Evolutionary conservation across 495 filamentous ascomycete genomes (phyloP), one percentile per base, ranked within the genome.

Genomic region (Penicillium angulare): DNA sequence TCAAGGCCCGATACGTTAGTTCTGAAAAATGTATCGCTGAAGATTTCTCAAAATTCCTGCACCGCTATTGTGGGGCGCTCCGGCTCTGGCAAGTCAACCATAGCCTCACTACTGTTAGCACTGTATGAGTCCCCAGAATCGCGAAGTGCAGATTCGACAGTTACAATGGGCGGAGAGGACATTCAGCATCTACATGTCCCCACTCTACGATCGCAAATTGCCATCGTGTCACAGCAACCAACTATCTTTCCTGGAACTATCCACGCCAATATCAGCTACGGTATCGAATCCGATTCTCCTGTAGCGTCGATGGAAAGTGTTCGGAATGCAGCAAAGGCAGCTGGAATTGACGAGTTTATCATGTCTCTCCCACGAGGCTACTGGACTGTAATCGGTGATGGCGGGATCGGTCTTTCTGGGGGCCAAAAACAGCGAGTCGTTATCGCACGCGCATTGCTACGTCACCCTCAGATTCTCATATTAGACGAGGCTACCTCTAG

Each of bases 401-500:
- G 90, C 10, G 90, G 89, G 0, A 71, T 81, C 16, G 76, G 79
- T 0, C 63, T 98, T 1, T 89, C 86, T 0, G 92, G 90, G 2
- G 93, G 93, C 0, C 93, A 98, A 57, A 83, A 84, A 2, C 92
- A 96, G 59, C 78, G 90, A 0, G 53, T 97, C 5, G 82, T 85
- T 4, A 91, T 97, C 47, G 90, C 92, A 2, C 72, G 93, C 1
- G 92, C 92, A 3, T 67, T 97, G 1, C 73, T 87, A 3, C 73
- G 89, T 0, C 67, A 76, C 16, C 90, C 90, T 0, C 74, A 76
- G 33, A 65, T 96, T 6, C 62, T 97, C 16, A 79, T 98, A 0
- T 65, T 97, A 10, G 93, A 98, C 52, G 93, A 97, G 65, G 87
- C 92, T 3, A 97, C 93, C 0, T 87, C 83, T 22, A 84, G 83